Base-by-base conservation (phyloP, 345 rosid genomes). In the Gossypium longicalyx region DNA sequence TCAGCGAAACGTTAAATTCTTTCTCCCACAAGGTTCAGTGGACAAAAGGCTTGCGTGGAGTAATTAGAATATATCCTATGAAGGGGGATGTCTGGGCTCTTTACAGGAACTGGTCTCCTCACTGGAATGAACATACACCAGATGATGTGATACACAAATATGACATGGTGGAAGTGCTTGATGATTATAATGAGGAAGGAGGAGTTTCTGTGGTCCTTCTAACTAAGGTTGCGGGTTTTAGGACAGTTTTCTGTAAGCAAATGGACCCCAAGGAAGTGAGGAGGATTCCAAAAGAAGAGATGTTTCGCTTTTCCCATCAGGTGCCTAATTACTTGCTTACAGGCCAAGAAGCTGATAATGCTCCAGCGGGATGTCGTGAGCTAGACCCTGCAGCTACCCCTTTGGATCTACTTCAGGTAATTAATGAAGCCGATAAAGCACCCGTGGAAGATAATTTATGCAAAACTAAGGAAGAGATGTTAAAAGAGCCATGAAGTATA, bases 321-420 rank as follows among this genome's bases (percentile, higher is more conserved):
- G 94, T 93, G 51, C 98, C 99, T 2, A 79, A 85, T 78, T 83
- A 79, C 75, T 57, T 90, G 80, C 97, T 95, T 47, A 90, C 94
- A 0, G 98, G 98, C 29, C 76, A 83, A 64, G 98, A 95, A 85
- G 97, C 91, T 61, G 76, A 47, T 0, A 85, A 88, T 48, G 90
- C 89, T 48, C 92, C 90, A 0, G 65, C 48, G 23, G 99, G 94
- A 60, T 90, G 77, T 76, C 76, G 87, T 78, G 98, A 96, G 72
- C 83, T 96, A 71, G 99, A 96, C 86, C 97, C 99, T 0, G 98
- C 98, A 49, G 98, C 99, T 70, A 87, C 86, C 12, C 90, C 97
- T 11, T 47, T 80, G 62, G 99, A 89, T 12, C 89, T 91, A 27
- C 87, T 85, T 66, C 81, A 88, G 79, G 80, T 80, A 45, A 67